phyloP scores from a whole-genome alignment of 441 rosid species.

The Erodium moschatum region DNA sequence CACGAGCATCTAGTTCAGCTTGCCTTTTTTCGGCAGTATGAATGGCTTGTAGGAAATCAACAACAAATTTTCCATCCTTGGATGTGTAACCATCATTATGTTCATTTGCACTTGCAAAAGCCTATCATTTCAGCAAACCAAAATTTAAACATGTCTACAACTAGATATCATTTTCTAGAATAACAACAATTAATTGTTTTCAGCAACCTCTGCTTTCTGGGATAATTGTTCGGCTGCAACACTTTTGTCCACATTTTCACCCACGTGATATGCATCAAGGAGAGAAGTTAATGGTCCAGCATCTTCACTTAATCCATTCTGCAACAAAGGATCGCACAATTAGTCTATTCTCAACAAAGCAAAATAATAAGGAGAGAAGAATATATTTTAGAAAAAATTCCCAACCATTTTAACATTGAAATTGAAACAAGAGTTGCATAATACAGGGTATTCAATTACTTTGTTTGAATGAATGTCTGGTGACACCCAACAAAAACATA shows the following conservation, averaged over 20 bases:
- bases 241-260: slow-evolving; percentile 36
- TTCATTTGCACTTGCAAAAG: slow-evolving; percentile 35
- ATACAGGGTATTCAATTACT: background rate
- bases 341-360: background rate
- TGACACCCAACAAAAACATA: background rate
- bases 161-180: slow-evolving; percentile 14
- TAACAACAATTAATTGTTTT: slow-evolving; percentile 18
- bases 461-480: background rate
- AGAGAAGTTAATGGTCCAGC: slow-evolving; percentile 41
- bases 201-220: slow-evolving; percentile 39
- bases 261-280: slow-evolving; percentile 65
- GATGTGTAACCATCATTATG: slow-evolving; percentile 47
- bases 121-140: slow-evolving; percentile 37
- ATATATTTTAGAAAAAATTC: background rate
- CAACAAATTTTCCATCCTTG: slow-evolving; percentile 64
- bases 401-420: slow-evolving; percentile 2
- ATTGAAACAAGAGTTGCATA: background rate
- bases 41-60: slow-evolving; percentile 78
- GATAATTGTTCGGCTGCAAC: slow-evolving; percentile 24
- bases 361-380: background rate
- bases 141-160: slow-evolving; percentile 13
- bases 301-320: slow-evolving; percentile 34
- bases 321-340: slow-evolving; percentile 20
- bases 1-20: slow-evolving; percentile 71
- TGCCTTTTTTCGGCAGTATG: slow-evolving; percentile 85